Base-by-base conservation (phyloP, 2,329 filamentous ascomycete genomes). In the Fusarium luffae region DNA sequence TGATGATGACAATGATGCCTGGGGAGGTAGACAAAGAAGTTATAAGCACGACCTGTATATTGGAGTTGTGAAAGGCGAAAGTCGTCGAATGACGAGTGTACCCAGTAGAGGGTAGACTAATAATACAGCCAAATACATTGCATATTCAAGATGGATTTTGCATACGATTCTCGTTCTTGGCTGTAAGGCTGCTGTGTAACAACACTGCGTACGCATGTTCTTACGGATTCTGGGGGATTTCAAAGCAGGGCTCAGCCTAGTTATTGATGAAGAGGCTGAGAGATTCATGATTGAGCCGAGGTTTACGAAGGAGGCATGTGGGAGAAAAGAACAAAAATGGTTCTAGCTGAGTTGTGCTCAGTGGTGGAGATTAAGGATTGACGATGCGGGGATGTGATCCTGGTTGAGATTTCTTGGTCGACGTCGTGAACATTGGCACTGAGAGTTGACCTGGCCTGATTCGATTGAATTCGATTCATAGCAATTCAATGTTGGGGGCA, bases 121-220 rank as follows among this genome's bases (percentile, higher is more conserved):
- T 70, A 68, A 71, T 70, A 70, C 62, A 67, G 66, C 57, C 66
- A 67, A 69, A 68, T 69, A 69, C 47, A 63, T 44, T 66, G 54
- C 57, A 68, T 54, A 32, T 68, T 47, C 44, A 34, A 58, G 41
- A 63, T 43, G 21, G 9, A 32, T 23, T 25, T 28, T 42, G 25
- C 23, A 27, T 32, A 40, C 55, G 28, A 32, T 40, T 16, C 54
- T 56, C 42, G 21, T 61, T 23, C 13, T 44, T 42, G 27, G 41
- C n/a, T 47, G 8, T 32, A 51, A 8, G 23, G 19, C 34, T 52
- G 23, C 13, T 40, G 14, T 27, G 9, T 21, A 28, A 37, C 43
- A 49, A 16, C 44, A 37, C 34, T 19, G 49, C 32, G 23, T 11
- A 41, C 37, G 23, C 23, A 23, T 41, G 18, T 14, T 40, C 30